Evolutionary conservation across 2,329 filamentous ascomycete genomes (phyloP).

Genomic region (Exophiala alcalophila): DNA sequence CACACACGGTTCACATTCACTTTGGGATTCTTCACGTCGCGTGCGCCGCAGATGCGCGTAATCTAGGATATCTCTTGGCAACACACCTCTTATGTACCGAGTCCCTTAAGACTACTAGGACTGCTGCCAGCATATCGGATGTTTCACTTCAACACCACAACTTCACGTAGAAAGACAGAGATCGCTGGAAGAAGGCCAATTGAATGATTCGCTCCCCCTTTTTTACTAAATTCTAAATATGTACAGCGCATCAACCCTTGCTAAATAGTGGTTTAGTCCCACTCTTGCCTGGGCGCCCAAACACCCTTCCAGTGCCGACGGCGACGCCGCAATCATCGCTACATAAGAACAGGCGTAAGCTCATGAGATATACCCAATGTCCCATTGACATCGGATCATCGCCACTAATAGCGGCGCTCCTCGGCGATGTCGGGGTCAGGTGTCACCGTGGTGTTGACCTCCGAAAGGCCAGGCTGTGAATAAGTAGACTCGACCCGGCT

Average conservation of each 20-base stretch:
- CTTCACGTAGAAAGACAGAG: too few species aligned
- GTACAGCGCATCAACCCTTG: conserved; percentile 16
- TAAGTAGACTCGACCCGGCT: conserved; percentile 76
- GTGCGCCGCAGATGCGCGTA: too few species aligned
- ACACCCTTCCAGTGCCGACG: not conserved
- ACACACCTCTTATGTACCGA: too few species aligned
- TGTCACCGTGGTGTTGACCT: conserved; percentile 21
- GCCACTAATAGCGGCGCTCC: conserved; percentile 4
- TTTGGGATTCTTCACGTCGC: too few species aligned
- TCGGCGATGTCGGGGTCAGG: conserved; percentile 18
- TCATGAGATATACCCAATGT: conserved; percentile 12
- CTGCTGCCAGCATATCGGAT: too few species aligned
- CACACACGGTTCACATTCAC: too few species aligned
- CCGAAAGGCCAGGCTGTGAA: conserved; percentile 38
- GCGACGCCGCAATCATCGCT: conserved; percentile 9
- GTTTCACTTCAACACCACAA: too few species aligned
- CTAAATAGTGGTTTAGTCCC: conserved; percentile 9
- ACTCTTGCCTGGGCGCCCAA: too few species aligned
- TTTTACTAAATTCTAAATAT: conserved; percentile 19
- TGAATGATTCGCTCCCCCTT: conserved; percentile 1
- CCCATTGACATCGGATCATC: not conserved
- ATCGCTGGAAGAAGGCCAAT: too few species aligned
- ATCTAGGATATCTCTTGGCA: too few species aligned
- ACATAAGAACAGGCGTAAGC: conserved; percentile 16
- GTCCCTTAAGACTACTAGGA: too few species aligned